A percentile compares a stretch with the other conserved stretches of the same genome.
Conservation (phyloP, 352 stramenopile genomes). For the Globisporangium paddicum region DNA sequence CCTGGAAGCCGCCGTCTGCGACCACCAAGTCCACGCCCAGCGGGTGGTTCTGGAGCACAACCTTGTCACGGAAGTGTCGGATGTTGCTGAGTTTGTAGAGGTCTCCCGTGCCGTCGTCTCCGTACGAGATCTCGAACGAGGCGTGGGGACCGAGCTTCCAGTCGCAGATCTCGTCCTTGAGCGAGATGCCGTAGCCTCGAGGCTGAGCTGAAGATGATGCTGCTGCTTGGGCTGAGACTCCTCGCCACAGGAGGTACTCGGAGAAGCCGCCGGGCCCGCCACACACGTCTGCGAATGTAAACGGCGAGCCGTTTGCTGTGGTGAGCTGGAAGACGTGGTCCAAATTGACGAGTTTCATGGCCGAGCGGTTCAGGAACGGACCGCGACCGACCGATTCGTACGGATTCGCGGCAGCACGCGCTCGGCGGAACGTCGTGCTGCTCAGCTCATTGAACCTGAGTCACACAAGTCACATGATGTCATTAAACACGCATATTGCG, state of each 20-base stretch:
- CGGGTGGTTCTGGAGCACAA: constrained; percentile 24
- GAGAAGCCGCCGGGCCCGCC: constrained; percentile 77
- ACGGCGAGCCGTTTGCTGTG: constrained; percentile 6
- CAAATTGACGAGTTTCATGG: constrained; percentile 79
- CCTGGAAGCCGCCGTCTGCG: constrained; percentile 67
- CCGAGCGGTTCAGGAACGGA: constrained; percentile 74
- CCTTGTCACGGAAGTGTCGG: constrained; percentile 32
- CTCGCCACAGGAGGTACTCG: constrained; percentile 72
- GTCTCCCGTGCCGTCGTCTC: constrained; percentile 65
- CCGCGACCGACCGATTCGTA: constrained; percentile 56
- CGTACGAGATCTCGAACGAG: constrained; percentile 52
- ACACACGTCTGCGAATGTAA: constrained; percentile 74
- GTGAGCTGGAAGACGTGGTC: constrained; percentile 64
- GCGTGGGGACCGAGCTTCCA: constrained; percentile 21
- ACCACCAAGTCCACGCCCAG: constrained; percentile 52
- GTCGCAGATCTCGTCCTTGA: constrained; percentile 47
- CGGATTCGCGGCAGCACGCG: constrained; percentile 41
- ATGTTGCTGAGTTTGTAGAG: constrained; percentile 63
- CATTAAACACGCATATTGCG: too few species aligned
- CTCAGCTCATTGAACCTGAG: constrained; percentile 38
- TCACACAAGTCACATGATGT: constrained; percentile 1
- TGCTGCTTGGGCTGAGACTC: not conserved
- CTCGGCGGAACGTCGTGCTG: constrained; percentile 24
- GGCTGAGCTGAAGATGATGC: not conserved
- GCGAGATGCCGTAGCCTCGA: constrained; percentile 67